Evolutionary conservation across 2,329 filamentous ascomycete genomes (phyloP), one percentile per base, ranked within the genome.

Genomic region (Aureobasidium sp.): DNA sequence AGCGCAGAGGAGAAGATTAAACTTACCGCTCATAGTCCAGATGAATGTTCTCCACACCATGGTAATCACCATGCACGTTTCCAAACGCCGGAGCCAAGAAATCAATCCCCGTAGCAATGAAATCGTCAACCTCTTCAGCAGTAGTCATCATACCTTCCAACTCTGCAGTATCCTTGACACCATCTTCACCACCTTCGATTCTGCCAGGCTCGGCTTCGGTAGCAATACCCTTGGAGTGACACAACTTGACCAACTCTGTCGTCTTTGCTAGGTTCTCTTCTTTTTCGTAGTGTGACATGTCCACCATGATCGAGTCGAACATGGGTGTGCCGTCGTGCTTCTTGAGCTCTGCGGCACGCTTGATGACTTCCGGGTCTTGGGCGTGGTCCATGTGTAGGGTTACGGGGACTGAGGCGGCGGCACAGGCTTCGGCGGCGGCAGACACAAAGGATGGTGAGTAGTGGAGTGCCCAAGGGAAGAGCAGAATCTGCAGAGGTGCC

Each of bases 1-100:
- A 20, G 20, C 20, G 20, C 4, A 24, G 5, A 46, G 15, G 24
- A 36, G 9, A 13, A 46, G 12, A 15, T 15, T 1, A 17, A 12
- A 64, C 69, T 61, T 64, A 71, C 63, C 81, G 73, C 24, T 80
- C 82, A 70, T 84, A 87, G 68, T 88, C 86, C 20, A 88, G 72
- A 70, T 81, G 77, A 27, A 75, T 75, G 32, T 87, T 87, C 17
- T 82, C 75, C 0, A 84, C 81, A 0, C 87, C 87, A 73, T 90
- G 89, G 73, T 91, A 90, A 67, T 86, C 83, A 6, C 88, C 88
- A 73, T 91, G 88, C 48, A 91, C 85, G 68, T 90, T 91, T 3
- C 88, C 88, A 74, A 91, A 89, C 0, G 87, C 87, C 0, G 88
- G 88, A 2, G 88, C 88, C 15, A 92, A 76, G 76, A 87, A 87